Evolutionary conservation across 2,329 filamentous ascomycete species (phyloP).

Genomic region (Diaporthe destruens): DNA sequence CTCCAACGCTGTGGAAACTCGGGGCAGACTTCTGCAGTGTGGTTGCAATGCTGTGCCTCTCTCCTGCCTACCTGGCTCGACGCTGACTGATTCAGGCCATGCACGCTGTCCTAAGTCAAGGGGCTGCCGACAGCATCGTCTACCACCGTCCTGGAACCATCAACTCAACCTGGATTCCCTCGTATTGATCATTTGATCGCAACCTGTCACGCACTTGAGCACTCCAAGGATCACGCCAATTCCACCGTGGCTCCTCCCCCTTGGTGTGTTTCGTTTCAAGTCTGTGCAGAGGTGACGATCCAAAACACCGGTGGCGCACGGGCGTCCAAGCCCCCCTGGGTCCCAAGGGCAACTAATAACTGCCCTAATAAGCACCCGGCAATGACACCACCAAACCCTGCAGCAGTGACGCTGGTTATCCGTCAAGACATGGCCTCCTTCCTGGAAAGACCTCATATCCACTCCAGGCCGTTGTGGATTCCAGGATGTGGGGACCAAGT

Average conservation of each 20-base stretch:
- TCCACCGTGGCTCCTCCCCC: neutral
- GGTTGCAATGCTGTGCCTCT: constrained; percentile 34
- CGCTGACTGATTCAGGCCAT: constrained; percentile 28
- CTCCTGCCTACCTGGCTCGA: constrained; percentile 28
- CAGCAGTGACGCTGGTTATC: neutral
- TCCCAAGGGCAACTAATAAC: neutral
- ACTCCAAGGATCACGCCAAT: neutral
- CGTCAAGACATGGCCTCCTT: neutral
- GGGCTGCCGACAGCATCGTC: neutral
- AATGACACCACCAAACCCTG: neutral
- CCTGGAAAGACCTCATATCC: constrained; percentile 4
- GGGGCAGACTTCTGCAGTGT: constrained; percentile 16
- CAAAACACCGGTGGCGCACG: constrained; percentile 34
- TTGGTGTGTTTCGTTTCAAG: constrained; percentile 30
- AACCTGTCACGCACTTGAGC: neutral
- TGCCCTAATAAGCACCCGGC: neutral
- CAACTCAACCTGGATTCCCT: neutral
- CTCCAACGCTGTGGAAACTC: constrained; percentile 28
- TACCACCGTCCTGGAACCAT: constrained; percentile 14
- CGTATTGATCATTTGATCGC: constrained; percentile 29
- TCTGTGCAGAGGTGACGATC: constrained; percentile 24
- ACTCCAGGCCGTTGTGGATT: neutral
- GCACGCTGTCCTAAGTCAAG: constrained; percentile 12
- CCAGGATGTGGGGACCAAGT: constrained; percentile 9
- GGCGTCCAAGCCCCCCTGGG: constrained; percentile 8